phyloP scores from a whole-genome alignment of 225 moss, liverwort and hornwort genomes.

The Bryoerythrophyllum caledonicum region DNA sequence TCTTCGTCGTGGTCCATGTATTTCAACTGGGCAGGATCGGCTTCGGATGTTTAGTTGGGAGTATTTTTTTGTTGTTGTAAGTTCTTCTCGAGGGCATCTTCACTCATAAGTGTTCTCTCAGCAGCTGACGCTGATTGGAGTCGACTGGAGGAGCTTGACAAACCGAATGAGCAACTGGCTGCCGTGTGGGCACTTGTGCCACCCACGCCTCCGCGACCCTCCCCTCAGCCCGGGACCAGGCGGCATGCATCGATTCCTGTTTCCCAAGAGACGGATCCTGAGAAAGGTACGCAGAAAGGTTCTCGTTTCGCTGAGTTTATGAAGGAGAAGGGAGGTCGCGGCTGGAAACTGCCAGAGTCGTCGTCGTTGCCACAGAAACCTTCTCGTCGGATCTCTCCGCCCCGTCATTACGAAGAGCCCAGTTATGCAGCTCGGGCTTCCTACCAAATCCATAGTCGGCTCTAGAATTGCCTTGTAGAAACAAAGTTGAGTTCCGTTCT shows the following conservation, averaged over 20 bases:
- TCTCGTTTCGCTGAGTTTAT: conserved; percentile 78
- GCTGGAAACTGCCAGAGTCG: conserved; percentile 48
- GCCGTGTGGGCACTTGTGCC: conserved; percentile 98
- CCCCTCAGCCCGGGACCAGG: conserved; percentile 37
- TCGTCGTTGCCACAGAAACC: conserved; percentile 36
- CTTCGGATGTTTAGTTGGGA: conserved; percentile 7
- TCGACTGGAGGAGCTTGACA: conserved; percentile 72
- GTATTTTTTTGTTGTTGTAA: neutral
- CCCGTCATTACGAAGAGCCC: conserved; percentile 40
- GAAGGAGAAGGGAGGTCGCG: conserved; percentile 57
- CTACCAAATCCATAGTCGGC: conserved; percentile 53
- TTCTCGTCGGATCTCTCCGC: conserved; percentile 32
- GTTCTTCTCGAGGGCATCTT: neutral
- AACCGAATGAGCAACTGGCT: conserved; percentile 79
- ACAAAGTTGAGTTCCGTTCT: neutral
- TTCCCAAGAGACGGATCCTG: conserved; percentile 41
- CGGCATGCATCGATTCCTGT: conserved; percentile 38
- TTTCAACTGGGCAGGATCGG: neutral
- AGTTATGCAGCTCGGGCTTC: conserved; percentile 45
- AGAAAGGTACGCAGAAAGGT: conserved; percentile 53
- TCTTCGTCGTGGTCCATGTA: neutral
- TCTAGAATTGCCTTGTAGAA: conserved; percentile 29
- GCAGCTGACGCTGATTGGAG: conserved; percentile 66
- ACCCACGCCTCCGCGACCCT: conserved; percentile 84
- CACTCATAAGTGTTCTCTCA: conserved; percentile 7